Evolutionary conservation across 2,329 filamentous ascomycete genomes (phyloP).

Genomic region (Monilinia fructigena): DNA sequence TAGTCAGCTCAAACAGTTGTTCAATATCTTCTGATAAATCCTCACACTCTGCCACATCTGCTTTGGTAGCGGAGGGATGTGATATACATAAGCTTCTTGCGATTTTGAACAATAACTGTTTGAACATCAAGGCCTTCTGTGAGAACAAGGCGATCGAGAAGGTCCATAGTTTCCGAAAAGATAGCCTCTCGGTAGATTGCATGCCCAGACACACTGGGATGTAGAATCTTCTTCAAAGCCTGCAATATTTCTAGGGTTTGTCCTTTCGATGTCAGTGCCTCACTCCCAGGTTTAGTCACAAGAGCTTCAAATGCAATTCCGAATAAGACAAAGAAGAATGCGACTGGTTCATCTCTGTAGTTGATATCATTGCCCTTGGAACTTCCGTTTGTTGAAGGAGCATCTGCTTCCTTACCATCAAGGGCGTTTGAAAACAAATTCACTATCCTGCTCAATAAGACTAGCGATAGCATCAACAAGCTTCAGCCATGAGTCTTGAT

Average conservation of each 20-base stretch:
- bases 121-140: slow-evolving; percentile 90
- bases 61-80: slow-evolving; percentile 81
- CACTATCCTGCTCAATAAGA: slow-evolving; percentile 94
- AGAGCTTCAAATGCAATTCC: slow-evolving; percentile 95
- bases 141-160: slow-evolving; percentile 86
- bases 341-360: slow-evolving; percentile 94
- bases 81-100: slow-evolving; percentile 85
- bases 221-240: slow-evolving; percentile 90
- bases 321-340: slow-evolving; percentile 98
- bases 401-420: slow-evolving; percentile 71
- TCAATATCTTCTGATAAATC: slow-evolving; percentile 96
- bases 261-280: slow-evolving; percentile 68
- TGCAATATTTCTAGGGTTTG: slow-evolving; percentile 86
- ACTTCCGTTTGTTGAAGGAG: slow-evolving; percentile 43
- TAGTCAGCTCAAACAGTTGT: slow-evolving; percentile 92
- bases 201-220: slow-evolving; percentile 91
- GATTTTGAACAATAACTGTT: slow-evolving; percentile 88
- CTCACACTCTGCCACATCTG: slow-evolving; percentile 64
- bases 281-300: slow-evolving; percentile 70
- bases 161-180: slow-evolving; percentile 95
- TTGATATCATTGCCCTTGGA: slow-evolving; percentile 80
- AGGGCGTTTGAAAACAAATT: slow-evolving; percentile 96
- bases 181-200: slow-evolving; percentile 95
- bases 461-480: slow-evolving; percentile 96
- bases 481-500: slow-evolving; percentile 95